These are phyloP conservation scores for Penicillium maclennaniae DNA, from an alignment of 495 filamentous ascomycete genomes.

Conservation along the genomic window DNA sequence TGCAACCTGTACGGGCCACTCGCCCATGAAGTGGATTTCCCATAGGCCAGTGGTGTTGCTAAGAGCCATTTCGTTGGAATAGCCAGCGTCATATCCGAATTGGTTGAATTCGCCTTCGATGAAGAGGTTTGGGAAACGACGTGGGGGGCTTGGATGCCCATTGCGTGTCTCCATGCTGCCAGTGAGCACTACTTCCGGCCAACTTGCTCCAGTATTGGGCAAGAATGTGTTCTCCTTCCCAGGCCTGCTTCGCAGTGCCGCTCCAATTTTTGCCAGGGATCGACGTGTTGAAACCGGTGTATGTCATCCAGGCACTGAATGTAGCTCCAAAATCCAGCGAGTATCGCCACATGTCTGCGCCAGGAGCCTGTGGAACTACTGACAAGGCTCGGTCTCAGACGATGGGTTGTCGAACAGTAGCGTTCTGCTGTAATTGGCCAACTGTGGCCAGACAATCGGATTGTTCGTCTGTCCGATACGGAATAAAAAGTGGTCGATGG, in stretches of 20 bases:
- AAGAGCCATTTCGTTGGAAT: constrained; percentile 52
- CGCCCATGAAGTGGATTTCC: constrained; percentile 57
- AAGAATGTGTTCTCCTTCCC: constrained; percentile 61
- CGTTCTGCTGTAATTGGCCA: constrained; percentile 48
- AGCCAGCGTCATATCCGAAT: constrained; percentile 63
- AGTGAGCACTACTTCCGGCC: constrained; percentile 59
- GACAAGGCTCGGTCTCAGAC: too few relatives aligned
- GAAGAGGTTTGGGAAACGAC: constrained; percentile 61
- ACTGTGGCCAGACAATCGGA: constrained; percentile 51
- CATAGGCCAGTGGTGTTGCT: constrained; percentile 48
- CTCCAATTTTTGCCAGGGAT: constrained; percentile 45
- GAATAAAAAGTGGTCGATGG: constrained; percentile 53
- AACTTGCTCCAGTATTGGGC: constrained; percentile 66
- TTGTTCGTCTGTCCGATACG: constrained; percentile 56
- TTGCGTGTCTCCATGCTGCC: constrained; percentile 57
- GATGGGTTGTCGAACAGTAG: too few relatives aligned
- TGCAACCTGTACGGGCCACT: constrained; percentile 55
- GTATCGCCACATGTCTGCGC: constrained; percentile 64
- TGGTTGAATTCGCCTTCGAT: constrained; percentile 64
- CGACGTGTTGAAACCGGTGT: constrained; percentile 46
- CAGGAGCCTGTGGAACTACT: constrained; percentile 51
- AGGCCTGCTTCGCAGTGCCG: constrained; percentile 58
- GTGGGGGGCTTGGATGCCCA: constrained; percentile 29
- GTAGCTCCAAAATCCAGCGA: constrained; percentile 58
- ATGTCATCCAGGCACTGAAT: constrained; percentile 57